Conservation (phyloP, 1,139 yeast genomes). For the Saccharomycopsis crataegensis region DNA sequence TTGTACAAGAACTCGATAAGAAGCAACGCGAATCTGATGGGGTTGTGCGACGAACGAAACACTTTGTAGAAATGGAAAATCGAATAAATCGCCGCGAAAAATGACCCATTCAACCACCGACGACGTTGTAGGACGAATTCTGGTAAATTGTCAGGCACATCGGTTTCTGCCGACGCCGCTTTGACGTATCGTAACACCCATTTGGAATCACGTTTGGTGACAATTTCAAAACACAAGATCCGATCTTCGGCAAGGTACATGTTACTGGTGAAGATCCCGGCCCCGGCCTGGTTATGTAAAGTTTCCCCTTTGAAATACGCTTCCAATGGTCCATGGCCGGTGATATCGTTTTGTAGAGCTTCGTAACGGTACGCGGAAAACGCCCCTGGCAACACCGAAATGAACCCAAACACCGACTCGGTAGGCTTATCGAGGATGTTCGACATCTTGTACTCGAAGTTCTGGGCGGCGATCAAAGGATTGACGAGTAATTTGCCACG, state of each 20-base stretch:
- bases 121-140: slow-evolving; percentile 74
- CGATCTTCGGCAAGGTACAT: slow-evolving; percentile 86
- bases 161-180: slow-evolving; percentile 74
- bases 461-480: slow-evolving; percentile 79
- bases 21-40: slow-evolving; percentile 51
- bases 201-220: slow-evolving; percentile 61
- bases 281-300: slow-evolving; percentile 41
- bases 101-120: slow-evolving; percentile 81
- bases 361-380: slow-evolving; percentile 75
- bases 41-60: slow-evolving; percentile 62
- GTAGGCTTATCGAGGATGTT: slow-evolving; percentile 78
- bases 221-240: slow-evolving; percentile 73
- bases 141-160: slow-evolving; percentile 68
- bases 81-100: slow-evolving; percentile 75
- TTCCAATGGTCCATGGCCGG: slow-evolving; percentile 66
- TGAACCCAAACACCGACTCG: slow-evolving; percentile 78
- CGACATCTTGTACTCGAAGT: slow-evolving; percentile 77
- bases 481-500: slow-evolving; percentile 48
- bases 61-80: slow-evolving; percentile 63
- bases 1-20: slow-evolving; percentile 71
- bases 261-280: slow-evolving; percentile 71
- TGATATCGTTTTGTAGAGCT: slow-evolving; percentile 55
- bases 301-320: slow-evolving; percentile 77
- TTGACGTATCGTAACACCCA: slow-evolving; percentile 69
- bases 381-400: slow-evolving; percentile 79